Evolutionary conservation across 257 asterid species (phyloP), one percentile per base, ranked within the genome.

Genomic region (Solanum medicagineum): DNA sequence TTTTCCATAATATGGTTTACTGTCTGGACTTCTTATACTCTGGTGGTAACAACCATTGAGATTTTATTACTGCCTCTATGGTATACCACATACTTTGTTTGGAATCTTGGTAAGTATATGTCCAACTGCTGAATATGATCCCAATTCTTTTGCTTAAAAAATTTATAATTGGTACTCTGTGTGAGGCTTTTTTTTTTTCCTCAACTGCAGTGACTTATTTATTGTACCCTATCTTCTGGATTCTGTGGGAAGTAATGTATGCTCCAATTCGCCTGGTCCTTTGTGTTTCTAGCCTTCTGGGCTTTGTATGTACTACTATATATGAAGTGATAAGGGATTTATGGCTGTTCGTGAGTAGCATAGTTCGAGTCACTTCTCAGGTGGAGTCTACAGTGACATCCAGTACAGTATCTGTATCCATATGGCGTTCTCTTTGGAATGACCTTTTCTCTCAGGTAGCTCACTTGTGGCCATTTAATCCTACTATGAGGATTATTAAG

Each of bases 351-450:
- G 81, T 89, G 29, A 92, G 98, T 88, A 87, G 97, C 92, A 83
- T 93, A 84, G 91, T 93, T 84, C 90, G 89, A 88, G 85, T 94
- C 51, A 89, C 91, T 80, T 89, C 94, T 84, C 92, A 89, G 60
- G 98, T 92, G 47, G 96, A 90, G 88, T 87, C 98, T 71, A 90
- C 98, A 4, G 97, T 94, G 85, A 89, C 89, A 89, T 90, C 97
- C 20, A 87, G 91, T 1, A 94, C 92, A 88, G 93, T 91, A 73
- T 97, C 99, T 26, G 93, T 93, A 79, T 97, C 99, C 55, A 45
- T 94, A 79, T 94, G 94, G 98, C 98, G 96, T 47, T 92, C 98
- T 54, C 96, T 97, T 45, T 97, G 99, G 99, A 92, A 95, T 86
- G 99, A 94, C 89, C 97, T 97, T 75, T 95, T 95, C 92, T 97